Evolutionary conservation across 176 grass and related monocot species (phyloP), one percentile per base, ranked within the genome.

Genomic region (Miscanthus lutarioriparius): DNA sequence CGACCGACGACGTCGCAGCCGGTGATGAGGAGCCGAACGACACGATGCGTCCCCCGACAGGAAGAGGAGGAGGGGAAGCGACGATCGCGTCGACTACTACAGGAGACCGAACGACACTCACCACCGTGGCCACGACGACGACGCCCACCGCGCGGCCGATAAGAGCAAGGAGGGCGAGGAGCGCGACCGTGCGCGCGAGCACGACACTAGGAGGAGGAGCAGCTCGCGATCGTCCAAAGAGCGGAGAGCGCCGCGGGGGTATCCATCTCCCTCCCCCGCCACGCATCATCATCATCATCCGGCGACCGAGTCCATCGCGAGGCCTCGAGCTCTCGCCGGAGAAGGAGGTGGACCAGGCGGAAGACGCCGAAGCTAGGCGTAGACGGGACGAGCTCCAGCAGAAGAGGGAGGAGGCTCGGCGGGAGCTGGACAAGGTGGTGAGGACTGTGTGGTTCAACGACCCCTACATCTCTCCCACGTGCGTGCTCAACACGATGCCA

Each of bases 381-480:
- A 81, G 30, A 11, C 11, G 32, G 56, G 44, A 16, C 5, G 61
- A 67, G 11, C n/a, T 84, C 36, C 22, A 64, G 75, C 8, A 13
- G 35, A 27, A 10, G 53, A 41, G 83, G 72, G 65, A 82, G 83
- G 43, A 65, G 88, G 83, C 83, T 16, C 65, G 78, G 19, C 54
- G 35, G 45, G 78, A 81, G 83, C 20, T 82, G 19, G 72, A 41
- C 43, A 71, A 64, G 83, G 44, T 86, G 25, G 78, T 78, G n/a
- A 76, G 26, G 78, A 86, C 88, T 4, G 83, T 90, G 19, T 69
- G 71, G 64, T 90, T 90, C 88, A 78, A 90, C 72, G 78, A 90
- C 44, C 78, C 83, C 11, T 72, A 56, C 78, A 56, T 86, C 65
- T 78, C 65, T 35, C 78, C 67, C 9, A 22, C 27, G 65, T 61